A percentile compares a stretch with the other conserved stretches of the same genome.
These are phyloP conservation scores for Pseudogymnoascus sp. DNA, from an alignment of 2,329 filamentous ascomycete genomes.

Conservation along the genomic window DNA sequence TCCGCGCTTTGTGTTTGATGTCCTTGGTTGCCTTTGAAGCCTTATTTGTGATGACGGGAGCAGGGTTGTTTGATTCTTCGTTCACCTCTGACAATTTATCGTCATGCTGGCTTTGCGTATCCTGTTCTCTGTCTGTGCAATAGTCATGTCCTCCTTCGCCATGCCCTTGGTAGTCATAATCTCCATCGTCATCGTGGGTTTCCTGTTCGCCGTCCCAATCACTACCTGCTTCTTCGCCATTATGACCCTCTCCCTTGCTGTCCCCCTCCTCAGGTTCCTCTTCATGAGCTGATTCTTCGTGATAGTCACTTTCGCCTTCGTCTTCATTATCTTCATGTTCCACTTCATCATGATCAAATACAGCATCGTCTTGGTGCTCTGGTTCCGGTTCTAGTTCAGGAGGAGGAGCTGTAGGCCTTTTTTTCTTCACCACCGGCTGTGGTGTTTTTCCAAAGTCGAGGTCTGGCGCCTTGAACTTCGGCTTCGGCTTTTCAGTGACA, in stretches of 20 bases:
- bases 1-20: not conserved
- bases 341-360: not conserved
- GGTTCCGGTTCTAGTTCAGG: constrained; percentile 14
- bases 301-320: not conserved
- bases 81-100: not conserved
- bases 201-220: constrained; percentile 10
- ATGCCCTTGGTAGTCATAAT: constrained; percentile 8
- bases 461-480: not conserved
- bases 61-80: constrained; percentile 7
- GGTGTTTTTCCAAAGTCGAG: constrained; percentile 7
- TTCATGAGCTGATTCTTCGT: not conserved
- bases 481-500: not conserved
- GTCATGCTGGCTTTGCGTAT: not conserved
- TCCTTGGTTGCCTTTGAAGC: not conserved
- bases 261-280: not conserved
- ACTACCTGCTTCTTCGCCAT: not conserved
- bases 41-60: not conserved
- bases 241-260: not conserved
- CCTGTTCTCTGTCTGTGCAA: constrained; percentile 10
- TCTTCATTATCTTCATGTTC: not conserved
- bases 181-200: constrained; percentile 5
- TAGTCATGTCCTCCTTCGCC: constrained; percentile 6
- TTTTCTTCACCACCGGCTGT: constrained; percentile 13
- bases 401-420: constrained; percentile 12
- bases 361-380: not conserved